These are phyloP conservation scores for Sonneratia alba DNA, from an alignment of 345 rosid genomes.

Conservation along the genomic window DNA sequence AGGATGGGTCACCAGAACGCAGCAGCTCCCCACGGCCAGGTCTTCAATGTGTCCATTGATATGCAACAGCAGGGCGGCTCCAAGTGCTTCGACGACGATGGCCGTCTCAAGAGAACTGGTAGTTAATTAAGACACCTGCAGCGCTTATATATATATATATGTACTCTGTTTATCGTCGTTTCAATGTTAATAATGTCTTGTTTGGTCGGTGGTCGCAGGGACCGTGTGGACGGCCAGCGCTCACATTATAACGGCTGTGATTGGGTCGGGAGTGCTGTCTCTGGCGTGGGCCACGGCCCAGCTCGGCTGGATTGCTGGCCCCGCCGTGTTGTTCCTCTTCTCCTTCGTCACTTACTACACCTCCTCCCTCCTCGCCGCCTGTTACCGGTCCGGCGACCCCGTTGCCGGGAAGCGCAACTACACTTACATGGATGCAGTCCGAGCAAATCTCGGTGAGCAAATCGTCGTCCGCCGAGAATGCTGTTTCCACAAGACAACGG, in stretches of 20 bases:
- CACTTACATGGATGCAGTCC: conserved; percentile 66
- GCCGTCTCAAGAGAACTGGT: conserved; percentile 67
- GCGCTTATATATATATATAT: too few relatives aligned
- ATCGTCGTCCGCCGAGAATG: neutral
- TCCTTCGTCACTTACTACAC: conserved; percentile 67
- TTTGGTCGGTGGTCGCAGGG: conserved; percentile 27
- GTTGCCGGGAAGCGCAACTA: conserved; percentile 55
- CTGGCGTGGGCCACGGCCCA: conserved; percentile 77
- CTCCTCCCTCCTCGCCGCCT: conserved; percentile 42
- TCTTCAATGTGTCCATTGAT: conserved; percentile 27
- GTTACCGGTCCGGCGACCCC: conserved; percentile 66
- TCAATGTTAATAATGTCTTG: too few relatives aligned
- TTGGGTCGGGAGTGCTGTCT: conserved; percentile 69
- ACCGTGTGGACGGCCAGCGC: conserved; percentile 70
- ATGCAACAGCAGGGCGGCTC: conserved; percentile 30
- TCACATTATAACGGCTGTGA: conserved; percentile 66
- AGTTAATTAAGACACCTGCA: too few relatives aligned
- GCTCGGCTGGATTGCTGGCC: conserved; percentile 79
- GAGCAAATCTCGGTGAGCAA: conserved; percentile 42
- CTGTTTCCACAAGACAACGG: too few relatives aligned
- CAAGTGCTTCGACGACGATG: conserved; percentile 70
- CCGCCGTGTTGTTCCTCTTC: conserved; percentile 49
- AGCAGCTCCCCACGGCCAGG: conserved; percentile 2
- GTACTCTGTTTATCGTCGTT: too few relatives aligned
- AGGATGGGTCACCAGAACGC: conserved; percentile 8